phyloP scores from a whole-genome alignment of 2,329 filamentous ascomycete species.

The Niveomyces coronatus region DNA sequence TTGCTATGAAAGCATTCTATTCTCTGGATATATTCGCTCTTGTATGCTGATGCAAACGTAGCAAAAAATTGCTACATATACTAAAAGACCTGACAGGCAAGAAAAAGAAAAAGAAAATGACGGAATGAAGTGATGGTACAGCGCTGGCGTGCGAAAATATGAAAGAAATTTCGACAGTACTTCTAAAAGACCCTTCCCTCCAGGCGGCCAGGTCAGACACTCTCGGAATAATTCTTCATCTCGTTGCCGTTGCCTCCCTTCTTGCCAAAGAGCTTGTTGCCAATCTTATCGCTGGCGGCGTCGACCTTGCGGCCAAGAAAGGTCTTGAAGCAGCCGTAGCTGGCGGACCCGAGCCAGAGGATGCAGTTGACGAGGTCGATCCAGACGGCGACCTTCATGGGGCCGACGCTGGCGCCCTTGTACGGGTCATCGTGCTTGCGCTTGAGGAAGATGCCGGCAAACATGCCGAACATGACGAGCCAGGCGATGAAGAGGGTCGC shows the following conservation, averaged over 20 bases:
- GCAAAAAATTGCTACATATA: too few species aligned
- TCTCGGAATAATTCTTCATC: constrained; percentile 18
- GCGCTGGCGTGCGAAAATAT: background rate
- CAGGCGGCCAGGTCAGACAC: constrained; percentile 19
- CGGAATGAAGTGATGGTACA: too few species aligned
- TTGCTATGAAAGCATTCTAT: too few species aligned
- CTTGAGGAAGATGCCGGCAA: constrained; percentile 59
- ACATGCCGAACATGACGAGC: constrained; percentile 61
- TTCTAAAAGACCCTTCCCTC: background rate
- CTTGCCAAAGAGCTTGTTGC: constrained; percentile 27
- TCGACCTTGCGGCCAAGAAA: constrained; percentile 32
- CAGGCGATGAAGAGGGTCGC: constrained; percentile 38
- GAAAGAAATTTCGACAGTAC: too few species aligned
- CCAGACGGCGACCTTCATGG: constrained; percentile 66
- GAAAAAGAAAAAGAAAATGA: too few species aligned
- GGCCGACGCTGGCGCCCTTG: constrained; percentile 29
- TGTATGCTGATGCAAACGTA: too few species aligned
- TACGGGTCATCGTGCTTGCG: constrained; percentile 42
- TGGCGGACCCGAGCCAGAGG: constrained; percentile 48
- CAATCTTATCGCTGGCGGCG: constrained; percentile 25
- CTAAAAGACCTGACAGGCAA: too few species aligned
- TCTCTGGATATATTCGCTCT: too few species aligned
- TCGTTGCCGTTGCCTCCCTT: constrained; percentile 14
- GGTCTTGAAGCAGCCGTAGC: constrained; percentile 31
- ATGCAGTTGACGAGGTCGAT: constrained; percentile 57